Evolutionary conservation across 2,329 filamentous ascomycete genomes (phyloP).

Genomic region (Diplocarpon rosae): DNA sequence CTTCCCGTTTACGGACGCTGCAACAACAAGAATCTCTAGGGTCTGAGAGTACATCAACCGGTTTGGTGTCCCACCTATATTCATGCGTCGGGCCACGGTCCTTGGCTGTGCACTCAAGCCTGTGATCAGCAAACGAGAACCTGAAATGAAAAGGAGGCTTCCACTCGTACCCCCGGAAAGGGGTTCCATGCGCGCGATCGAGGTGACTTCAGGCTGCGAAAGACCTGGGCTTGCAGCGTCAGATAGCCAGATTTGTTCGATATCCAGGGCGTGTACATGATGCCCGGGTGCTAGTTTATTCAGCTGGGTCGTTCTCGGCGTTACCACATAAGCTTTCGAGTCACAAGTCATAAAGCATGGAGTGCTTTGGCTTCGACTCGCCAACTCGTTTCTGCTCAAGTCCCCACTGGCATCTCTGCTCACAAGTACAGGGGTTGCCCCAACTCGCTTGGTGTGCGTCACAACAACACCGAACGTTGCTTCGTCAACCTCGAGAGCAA

Average conservation of each 20-base stretch:
- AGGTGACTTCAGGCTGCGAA: slow-evolving; percentile 37
- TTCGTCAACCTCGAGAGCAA: slow-evolving; percentile 16
- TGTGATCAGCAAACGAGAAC: slow-evolving; percentile 40
- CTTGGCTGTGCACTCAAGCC: slow-evolving; percentile 37
- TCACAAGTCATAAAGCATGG: slow-evolving; percentile 39
- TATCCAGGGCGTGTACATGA: slow-evolving; percentile 3
- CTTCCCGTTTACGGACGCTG: slow-evolving; percentile 32
- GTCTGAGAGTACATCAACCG: slow-evolving; percentile 43
- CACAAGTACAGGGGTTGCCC: slow-evolving; percentile 20
- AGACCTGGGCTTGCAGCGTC: slow-evolving; percentile 38
- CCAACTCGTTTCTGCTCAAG: slow-evolving; percentile 10
- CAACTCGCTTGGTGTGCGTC: slow-evolving; percentile 19
- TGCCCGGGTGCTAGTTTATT: neutral
- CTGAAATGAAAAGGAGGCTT: slow-evolving; percentile 38
- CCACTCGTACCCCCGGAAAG: slow-evolving; percentile 11
- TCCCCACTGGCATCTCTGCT: slow-evolving; percentile 1
- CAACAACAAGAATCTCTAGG: slow-evolving; percentile 44
- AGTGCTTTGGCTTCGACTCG: slow-evolving; percentile 2
- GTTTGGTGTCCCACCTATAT: slow-evolving; percentile 29
- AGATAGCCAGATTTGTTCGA: slow-evolving; percentile 38
- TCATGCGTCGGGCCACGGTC: slow-evolving; percentile 39
- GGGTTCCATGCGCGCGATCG: slow-evolving; percentile 34
- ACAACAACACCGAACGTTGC: slow-evolving; percentile 6
- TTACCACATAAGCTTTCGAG: slow-evolving; percentile 29
- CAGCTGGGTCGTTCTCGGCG: neutral